Base-by-base conservation (phyloP, 2,329 filamentous ascomycete genomes). In the Exutisphaerella laricina region DNA sequence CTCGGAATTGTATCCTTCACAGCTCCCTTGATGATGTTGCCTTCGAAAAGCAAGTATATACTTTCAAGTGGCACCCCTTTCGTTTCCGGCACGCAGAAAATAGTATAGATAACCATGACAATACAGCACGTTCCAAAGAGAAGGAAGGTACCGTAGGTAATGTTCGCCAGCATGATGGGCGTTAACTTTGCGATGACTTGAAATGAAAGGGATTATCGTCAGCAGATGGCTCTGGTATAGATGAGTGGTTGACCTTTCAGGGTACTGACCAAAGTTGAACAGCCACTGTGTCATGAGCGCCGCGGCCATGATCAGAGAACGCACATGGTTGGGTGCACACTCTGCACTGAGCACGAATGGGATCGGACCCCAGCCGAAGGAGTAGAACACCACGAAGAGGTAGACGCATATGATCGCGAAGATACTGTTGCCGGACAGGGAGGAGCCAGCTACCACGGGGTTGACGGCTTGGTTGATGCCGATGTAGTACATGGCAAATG, bases 331-430 rank as follows among this genome's bases (percentile, higher is more conserved):
- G 9, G 56, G 57, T 35, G 43, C 41, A 26, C 47, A 48, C 46
- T 71, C 68, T 4, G 63, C 65, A 7, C 58, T 59, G n/a, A 71
- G 57, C 13, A 71, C 63, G 45, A 68, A 71, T 1, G 69, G 67
- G 5, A 67, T 67, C 1, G 68, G 68, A 4, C 69, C 69, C 68
- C 68, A 71, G 14, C 60, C 68, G 40, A 70, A 69, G 2, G 61
- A 66, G 57, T 70, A 71, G 53, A 70, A 70, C 7, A 70, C 66
- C 5, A 70, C 69, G 39, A 70, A 71, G 5, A 70, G 58, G 47
- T 74, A 74, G 4, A 75, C 69, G 57, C 72, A 75, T 39, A 75
- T 66, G 58, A 75, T 73, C 6, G 70, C 66, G 36, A 75, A 69
- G 34, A 64, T 66, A 44, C 58, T 82, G 8, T 82, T 79, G 0